Conservation (phyloP, 1,139 yeast species). For the Magnusiomyces starmeri region DNA sequence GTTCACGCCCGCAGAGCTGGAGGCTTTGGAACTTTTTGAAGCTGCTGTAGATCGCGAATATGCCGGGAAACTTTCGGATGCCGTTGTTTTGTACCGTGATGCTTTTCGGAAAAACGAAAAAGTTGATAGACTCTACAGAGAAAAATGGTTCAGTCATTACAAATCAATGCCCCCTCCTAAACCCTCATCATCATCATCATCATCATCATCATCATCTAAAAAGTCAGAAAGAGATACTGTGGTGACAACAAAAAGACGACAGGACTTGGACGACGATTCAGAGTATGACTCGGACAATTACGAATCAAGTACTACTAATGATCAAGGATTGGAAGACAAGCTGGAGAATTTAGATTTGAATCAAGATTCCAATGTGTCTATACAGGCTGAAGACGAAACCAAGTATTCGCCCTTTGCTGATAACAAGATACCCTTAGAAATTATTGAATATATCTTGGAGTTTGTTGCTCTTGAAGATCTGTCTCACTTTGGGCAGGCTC, state of each 20-base stretch:
- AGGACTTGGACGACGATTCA: neutral
- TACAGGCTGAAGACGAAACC: constrained; percentile 36
- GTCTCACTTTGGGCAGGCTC: constrained; percentile 59
- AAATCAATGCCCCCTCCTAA: neutral
- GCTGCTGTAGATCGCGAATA: constrained; percentile 65
- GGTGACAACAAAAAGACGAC: neutral
- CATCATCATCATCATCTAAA: neutral
- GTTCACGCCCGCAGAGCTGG: neutral
- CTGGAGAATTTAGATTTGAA: neutral
- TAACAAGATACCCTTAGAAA: constrained; percentile 54
- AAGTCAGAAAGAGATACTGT: neutral
- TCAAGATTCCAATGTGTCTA: constrained; percentile 30
- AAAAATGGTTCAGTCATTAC: constrained; percentile 33
- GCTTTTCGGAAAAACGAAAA: constrained; percentile 53
- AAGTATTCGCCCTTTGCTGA: constrained; percentile 45
- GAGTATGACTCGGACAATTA: neutral
- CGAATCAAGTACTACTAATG: neutral
- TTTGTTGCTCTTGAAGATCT: constrained; percentile 44
- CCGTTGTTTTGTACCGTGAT: constrained; percentile 61
- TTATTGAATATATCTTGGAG: constrained; percentile 50
- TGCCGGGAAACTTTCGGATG: constrained; percentile 72
- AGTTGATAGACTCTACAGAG: constrained; percentile 64
- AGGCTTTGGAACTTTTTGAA: constrained; percentile 60
- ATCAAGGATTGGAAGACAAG: neutral
- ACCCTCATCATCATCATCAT: too few species aligned